phyloP scores from a whole-genome alignment of 2,329 filamentous ascomycete genomes.

The Bimuria novae-zelandiae region DNA sequence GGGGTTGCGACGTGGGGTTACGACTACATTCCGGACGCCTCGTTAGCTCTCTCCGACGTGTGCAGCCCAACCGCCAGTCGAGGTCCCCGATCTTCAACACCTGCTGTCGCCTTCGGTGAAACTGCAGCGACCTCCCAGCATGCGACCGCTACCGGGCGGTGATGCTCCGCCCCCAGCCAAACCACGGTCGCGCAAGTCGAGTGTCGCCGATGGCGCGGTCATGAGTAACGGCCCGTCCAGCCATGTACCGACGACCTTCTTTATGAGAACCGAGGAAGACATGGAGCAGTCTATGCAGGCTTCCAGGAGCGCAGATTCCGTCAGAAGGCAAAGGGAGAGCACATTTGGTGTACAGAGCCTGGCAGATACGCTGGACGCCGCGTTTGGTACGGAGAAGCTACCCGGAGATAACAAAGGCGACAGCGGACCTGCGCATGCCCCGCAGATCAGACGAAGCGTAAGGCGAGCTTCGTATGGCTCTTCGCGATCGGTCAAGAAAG shows the following conservation, averaged over 20 bases:
- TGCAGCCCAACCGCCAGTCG: no score
- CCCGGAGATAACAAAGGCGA: constrained; percentile 29
- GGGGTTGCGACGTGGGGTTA: constrained; percentile 5
- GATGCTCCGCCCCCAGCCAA: constrained; percentile 39
- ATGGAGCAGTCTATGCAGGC: constrained; percentile 48
- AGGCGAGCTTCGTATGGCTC: constrained; percentile 29
- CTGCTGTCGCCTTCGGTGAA: not conserved
- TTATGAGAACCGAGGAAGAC: constrained; percentile 60
- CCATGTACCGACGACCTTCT: constrained; percentile 61
- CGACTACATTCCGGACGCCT: constrained; percentile 3
- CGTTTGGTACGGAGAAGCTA: constrained; percentile 40
- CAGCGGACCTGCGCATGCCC: constrained; percentile 29
- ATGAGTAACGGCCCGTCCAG: constrained; percentile 25
- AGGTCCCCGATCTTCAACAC: no score
- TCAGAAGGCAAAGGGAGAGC: constrained; percentile 44
- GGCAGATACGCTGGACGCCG: constrained; percentile 56
- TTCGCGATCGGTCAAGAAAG: constrained; percentile 21
- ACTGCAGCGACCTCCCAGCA: constrained; percentile 14
- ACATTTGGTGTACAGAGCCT: constrained; percentile 63
- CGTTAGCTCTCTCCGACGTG: constrained; percentile 1
- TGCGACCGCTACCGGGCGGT: constrained; percentile 44
- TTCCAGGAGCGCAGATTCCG: constrained; percentile 20
- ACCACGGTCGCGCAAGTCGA: constrained; percentile 46
- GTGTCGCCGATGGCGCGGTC: constrained; percentile 36
- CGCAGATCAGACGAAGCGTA: constrained; percentile 35